Percentiles rank a stretch among this genome's conserved stretches.
These are phyloP conservation scores for Laguncularia racemosa DNA, from an alignment of 345 rosid species.

Conservation along the genomic window DNA sequence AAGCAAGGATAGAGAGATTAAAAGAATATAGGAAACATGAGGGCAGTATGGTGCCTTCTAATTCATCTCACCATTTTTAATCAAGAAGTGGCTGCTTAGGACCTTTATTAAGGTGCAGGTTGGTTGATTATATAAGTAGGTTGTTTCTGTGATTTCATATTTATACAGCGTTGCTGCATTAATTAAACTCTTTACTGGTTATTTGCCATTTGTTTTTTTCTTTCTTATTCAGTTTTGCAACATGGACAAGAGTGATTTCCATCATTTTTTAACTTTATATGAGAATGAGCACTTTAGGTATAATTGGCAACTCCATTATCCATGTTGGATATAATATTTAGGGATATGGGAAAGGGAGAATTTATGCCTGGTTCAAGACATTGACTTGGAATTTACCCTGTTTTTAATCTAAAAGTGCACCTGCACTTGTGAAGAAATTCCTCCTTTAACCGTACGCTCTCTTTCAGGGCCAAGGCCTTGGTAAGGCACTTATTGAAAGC, in stretches of 20 bases:
- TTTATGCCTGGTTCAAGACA: too few species aligned
- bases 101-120: neutral
- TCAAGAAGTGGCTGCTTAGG: neutral
- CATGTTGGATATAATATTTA: too few species aligned
- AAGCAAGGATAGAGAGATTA: too few species aligned
- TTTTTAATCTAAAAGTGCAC: neutral
- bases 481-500: conserved; percentile 87
- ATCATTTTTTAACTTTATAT: too few species aligned
- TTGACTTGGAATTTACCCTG: conserved; percentile 1
- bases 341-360: too few species aligned
- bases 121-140: neutral
- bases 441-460: neutral
- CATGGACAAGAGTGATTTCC: neutral
- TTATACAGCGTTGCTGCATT: neutral
- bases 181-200: neutral
- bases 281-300: too few species aligned
- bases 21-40: too few species aligned
- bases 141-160: too few species aligned
- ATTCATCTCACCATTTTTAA: neutral
- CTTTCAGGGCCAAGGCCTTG: conserved; percentile 89
- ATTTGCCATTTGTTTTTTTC: neutral
- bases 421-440: too few species aligned
- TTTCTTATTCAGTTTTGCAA: neutral
- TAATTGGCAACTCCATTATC: too few species aligned
- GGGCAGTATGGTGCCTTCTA: too few species aligned